Evolutionary conservation across 1,284 basidiomycete species (phyloP).

Genomic region (Ustilago lituana): DNA sequence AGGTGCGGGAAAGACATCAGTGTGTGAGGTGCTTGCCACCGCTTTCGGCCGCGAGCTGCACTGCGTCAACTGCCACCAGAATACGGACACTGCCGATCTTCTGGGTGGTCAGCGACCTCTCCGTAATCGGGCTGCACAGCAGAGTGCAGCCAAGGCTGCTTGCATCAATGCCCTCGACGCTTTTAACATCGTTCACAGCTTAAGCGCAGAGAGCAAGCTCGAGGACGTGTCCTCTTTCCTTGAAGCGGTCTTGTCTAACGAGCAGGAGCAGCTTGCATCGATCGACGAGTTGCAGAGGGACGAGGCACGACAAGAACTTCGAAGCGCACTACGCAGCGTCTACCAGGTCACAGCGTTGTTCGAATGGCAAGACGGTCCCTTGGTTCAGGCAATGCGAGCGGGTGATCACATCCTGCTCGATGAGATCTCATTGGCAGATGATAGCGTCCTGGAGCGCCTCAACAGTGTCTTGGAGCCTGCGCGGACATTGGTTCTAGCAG

Average conservation of each 20-base stretch:
- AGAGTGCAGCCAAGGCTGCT: conserved; percentile 65
- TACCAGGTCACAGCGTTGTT: conserved; percentile 77
- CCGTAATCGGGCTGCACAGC: conserved; percentile 76
- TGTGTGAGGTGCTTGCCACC: conserved; percentile 88
- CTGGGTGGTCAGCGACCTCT: conserved; percentile 92
- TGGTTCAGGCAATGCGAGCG: conserved; percentile 87
- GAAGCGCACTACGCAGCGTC: conserved; percentile 70
- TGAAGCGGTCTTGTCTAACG: conserved; percentile 20
- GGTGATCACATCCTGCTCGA: conserved; percentile 92
- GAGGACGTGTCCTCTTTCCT: conserved; percentile 37
- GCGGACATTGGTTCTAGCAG: conserved; percentile 89
- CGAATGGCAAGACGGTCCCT: conserved; percentile 95
- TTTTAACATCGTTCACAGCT: conserved; percentile 24
- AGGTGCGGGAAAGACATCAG: conserved; percentile 95
- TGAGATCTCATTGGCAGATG: conserved; percentile 97
- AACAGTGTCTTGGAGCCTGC: conserved; percentile 95
- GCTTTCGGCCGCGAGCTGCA: conserved; percentile 76
- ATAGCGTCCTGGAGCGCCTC: conserved; percentile 95
- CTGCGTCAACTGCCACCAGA: conserved; percentile 94
- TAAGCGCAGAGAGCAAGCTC: conserved; percentile 28
- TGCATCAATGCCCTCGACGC: conserved; percentile 54
- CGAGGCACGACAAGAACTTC: conserved; percentile 32
- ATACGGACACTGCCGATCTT: conserved; percentile 98
- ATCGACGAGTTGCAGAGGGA: conserved; percentile 10
- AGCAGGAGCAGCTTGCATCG: conserved; percentile 10